Evolutionary conservation across 306 rosid species (phyloP), one percentile per base, ranked within the genome.

Genomic region (Quercus dentata): DNA sequence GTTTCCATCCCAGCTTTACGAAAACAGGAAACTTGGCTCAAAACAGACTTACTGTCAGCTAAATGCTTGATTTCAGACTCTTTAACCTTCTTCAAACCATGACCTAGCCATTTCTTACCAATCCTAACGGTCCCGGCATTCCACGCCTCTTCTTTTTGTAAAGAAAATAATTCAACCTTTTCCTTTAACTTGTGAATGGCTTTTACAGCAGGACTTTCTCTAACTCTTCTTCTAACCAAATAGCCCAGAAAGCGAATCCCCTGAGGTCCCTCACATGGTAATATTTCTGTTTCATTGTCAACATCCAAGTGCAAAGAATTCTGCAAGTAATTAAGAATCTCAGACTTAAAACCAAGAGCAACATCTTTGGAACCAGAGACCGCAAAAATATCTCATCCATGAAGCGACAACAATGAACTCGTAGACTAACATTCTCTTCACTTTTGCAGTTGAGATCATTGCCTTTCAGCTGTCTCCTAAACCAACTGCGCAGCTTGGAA

Each of bases 1-100:
- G 97, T 94, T 85, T 94, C 91, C 98, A 94, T 94, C 70, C 97
- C 97, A 44, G 92, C 21, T 76, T 94, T 94, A 27, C 98, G 94
- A 73, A 75, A 90, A 82, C 79, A 76, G 44, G 94, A 88, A 78
- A 94, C 79, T 76, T 79, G 81, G 85, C 82, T 87, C 73, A 94
- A 74, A 83, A 89, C 77, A 76, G 92, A 90, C 73, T 75, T 81
- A 58, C 73, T 44, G 65, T 89, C 86, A 74, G 97, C 94, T 74
- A 94, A 88, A 83, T 91, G 91, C 81, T 79, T 83, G 77, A 94
- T 91, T 86, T 94, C 98, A 4, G 98, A 94, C 80, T 92, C 97
- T 80, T 94, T 94, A 10, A 94, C 93, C 85, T 91, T 94, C 90
- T 91, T 92, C 87, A 94, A 87, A 86, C 93, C 98, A 84, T 91